Conservation (phyloP, 805 yeast species). For the Metschnikowia shivogae region DNA sequence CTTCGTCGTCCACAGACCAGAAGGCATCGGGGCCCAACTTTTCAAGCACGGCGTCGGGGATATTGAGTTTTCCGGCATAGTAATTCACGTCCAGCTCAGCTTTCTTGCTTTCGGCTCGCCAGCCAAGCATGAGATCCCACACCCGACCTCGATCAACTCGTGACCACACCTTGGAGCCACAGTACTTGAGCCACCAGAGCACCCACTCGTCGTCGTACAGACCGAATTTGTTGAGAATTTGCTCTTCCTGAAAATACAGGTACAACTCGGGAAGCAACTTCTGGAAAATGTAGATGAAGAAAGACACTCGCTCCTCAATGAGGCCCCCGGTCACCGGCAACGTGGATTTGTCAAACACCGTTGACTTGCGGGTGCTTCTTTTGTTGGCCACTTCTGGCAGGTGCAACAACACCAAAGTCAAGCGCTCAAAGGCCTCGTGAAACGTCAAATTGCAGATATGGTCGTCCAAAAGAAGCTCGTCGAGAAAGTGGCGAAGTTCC, state of each 20-base stretch:
- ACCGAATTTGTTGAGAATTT: slow-evolving; percentile 54
- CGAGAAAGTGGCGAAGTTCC: slow-evolving; percentile 21
- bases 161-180: slow-evolving; percentile 83
- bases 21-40: slow-evolving; percentile 59
- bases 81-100: slow-evolving; percentile 27
- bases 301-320: slow-evolving; percentile 61
- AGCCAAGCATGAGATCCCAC: slow-evolving; percentile 86
- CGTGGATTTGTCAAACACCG: slow-evolving; percentile 31
- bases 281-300: slow-evolving; percentile 61
- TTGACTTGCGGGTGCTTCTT: slow-evolving; percentile 6
- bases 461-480: slow-evolving; percentile 26
- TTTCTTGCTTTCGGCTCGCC: slow-evolving; percentile 44
- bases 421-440: slow-evolving; percentile 68
- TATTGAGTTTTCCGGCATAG: slow-evolving; percentile 29
- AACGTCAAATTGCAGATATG: slow-evolving; percentile 43
- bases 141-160: slow-evolving; percentile 77
- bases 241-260: slow-evolving; percentile 75
- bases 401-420: slow-evolving; percentile 71
- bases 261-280: slow-evolving; percentile 71
- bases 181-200: slow-evolving; percentile 91
- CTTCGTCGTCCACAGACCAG: slow-evolving; percentile 41
- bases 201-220: slow-evolving; percentile 80
- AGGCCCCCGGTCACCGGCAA: slow-evolving; percentile 58
- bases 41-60: slow-evolving; percentile 23
- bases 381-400: slow-evolving; percentile 50